These are phyloP conservation scores for Saccharomycodes ludwigii DNA, from an alignment of 805 yeast genomes.

Conservation along the genomic window DNA sequence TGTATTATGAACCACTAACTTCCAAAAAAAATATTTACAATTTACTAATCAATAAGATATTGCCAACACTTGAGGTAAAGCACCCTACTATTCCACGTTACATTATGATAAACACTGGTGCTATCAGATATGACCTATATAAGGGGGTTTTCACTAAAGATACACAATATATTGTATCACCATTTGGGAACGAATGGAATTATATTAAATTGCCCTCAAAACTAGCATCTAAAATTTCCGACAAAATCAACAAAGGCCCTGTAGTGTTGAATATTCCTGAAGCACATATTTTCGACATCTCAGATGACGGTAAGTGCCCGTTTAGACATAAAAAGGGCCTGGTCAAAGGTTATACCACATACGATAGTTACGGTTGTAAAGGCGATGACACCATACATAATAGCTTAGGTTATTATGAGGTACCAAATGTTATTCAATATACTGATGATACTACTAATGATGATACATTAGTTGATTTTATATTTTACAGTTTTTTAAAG, in stretches of 20 bases:
- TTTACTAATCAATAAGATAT: slow-evolving; percentile 43
- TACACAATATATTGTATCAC: slow-evolving; percentile 71
- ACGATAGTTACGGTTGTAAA: slow-evolving; percentile 70
- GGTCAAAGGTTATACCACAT: slow-evolving; percentile 65
- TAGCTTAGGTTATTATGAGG: slow-evolving; percentile 41
- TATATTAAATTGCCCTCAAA: slow-evolving; percentile 42
- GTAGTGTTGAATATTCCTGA: slow-evolving; percentile 3
- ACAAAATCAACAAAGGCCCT: slow-evolving; percentile 10
- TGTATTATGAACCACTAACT: slow-evolving; percentile 54
- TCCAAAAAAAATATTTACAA: slow-evolving; percentile 45
- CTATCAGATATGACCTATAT: slow-evolving; percentile 75
- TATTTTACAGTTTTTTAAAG: slow-evolving; percentile 69
- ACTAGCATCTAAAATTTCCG: slow-evolving; percentile 7
- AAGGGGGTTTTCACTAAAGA: slow-evolving; percentile 76
- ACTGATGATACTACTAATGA: slow-evolving; percentile 17
- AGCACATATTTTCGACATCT: slow-evolving; percentile 13
- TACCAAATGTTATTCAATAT: slow-evolving; percentile 72
- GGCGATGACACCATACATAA: slow-evolving; percentile 80
- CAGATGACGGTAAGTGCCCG: slow-evolving; percentile 6
- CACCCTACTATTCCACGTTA: slow-evolving; percentile 36
- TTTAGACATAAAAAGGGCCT: slow-evolving; percentile 16
- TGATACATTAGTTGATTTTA: slow-evolving; percentile 42
- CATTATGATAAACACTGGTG: slow-evolving; percentile 73
- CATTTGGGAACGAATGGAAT: slow-evolving; percentile 74
- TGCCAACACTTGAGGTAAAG: slow-evolving; percentile 36